These are phyloP conservation scores for Fusarium sp. DNA, from an alignment of 2,329 filamentous ascomycete species.

Conservation along the genomic window DNA sequence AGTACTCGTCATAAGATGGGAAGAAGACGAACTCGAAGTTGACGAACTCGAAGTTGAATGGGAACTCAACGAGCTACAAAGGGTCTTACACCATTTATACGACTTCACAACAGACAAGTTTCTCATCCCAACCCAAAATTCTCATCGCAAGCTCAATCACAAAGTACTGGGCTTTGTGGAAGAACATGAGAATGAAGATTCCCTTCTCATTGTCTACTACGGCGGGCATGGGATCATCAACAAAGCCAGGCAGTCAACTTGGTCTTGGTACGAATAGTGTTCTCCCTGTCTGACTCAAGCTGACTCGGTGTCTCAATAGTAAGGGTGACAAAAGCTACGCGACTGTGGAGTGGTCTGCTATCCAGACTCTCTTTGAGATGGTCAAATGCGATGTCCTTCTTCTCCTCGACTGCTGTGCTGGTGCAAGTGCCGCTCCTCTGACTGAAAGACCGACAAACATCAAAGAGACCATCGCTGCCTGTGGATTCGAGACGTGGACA, in stretches of 20 bases:
- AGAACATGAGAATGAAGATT: conserved; percentile 39
- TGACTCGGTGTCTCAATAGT: conserved; percentile 27
- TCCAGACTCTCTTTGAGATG: conserved; percentile 41
- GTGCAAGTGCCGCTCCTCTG: conserved; percentile 38
- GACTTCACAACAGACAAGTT: conserved; percentile 35
- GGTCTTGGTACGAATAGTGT: conserved; percentile 33
- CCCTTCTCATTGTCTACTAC: conserved; percentile 40
- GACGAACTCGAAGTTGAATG: conserved; percentile 39
- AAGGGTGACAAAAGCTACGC: conserved; percentile 37
- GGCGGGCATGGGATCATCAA: conserved; percentile 39
- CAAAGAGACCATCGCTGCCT: conserved; percentile 41
- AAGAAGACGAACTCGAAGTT: conserved; percentile 40
- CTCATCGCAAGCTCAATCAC: conserved; percentile 38
- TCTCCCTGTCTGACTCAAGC: background rate
- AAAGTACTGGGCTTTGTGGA: conserved; percentile 38
- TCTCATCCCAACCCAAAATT: conserved; percentile 38
- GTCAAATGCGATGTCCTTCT: conserved; percentile 39
- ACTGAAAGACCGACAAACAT: conserved; percentile 40
- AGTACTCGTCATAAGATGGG: conserved; percentile 39
- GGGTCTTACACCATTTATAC: conserved; percentile 33
- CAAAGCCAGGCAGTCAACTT: conserved; percentile 39
- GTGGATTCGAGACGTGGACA: conserved; percentile 40
- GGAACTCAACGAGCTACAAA: conserved; percentile 35
- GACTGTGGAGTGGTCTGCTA: conserved; percentile 41
- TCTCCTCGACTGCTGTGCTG: conserved; percentile 39